phyloP scores from a whole-genome alignment of 208 protist species.

The Trypanosoma theileri region DNA sequence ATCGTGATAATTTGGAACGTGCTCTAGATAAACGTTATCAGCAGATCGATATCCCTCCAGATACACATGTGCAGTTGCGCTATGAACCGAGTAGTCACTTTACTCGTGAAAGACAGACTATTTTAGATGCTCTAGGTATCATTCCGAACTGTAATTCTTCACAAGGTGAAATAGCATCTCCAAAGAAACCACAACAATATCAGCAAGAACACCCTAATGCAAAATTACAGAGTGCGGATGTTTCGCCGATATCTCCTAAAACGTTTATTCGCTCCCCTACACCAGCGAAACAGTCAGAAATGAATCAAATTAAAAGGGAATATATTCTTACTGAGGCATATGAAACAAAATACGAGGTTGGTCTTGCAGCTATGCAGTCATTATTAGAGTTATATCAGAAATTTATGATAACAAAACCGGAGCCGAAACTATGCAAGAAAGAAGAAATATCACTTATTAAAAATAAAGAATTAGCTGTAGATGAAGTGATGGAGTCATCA shows the following conservation, averaged over 20 bases:
- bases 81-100: conserved; percentile 13
- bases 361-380: conserved; percentile 11
- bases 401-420: conserved; percentile 9
- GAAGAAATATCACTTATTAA: neutral
- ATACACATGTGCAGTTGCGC: conserved; percentile 10
- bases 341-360: conserved; percentile 16
- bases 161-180: neutral
- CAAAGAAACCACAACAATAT: neutral
- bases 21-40: conserved; percentile 10
- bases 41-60: conserved; percentile 1
- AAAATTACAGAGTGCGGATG: neutral
- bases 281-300: conserved; percentile 1
- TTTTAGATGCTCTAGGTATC: conserved; percentile 8
- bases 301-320: neutral
- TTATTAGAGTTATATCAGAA: conserved; percentile 15
- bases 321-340: conserved; percentile 13
- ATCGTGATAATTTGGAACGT: conserved; percentile 19
- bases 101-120: conserved; percentile 8
- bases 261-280: conserved; percentile 19
- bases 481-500: neutral
- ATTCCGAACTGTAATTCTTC: neutral
- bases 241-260: conserved; percentile 21
- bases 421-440: neutral
- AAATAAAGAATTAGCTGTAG: neutral
- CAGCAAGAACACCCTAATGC: neutral